Base-by-base conservation (phyloP, 2,329 filamentous ascomycete species). In the Alternaria triticina region DNA sequence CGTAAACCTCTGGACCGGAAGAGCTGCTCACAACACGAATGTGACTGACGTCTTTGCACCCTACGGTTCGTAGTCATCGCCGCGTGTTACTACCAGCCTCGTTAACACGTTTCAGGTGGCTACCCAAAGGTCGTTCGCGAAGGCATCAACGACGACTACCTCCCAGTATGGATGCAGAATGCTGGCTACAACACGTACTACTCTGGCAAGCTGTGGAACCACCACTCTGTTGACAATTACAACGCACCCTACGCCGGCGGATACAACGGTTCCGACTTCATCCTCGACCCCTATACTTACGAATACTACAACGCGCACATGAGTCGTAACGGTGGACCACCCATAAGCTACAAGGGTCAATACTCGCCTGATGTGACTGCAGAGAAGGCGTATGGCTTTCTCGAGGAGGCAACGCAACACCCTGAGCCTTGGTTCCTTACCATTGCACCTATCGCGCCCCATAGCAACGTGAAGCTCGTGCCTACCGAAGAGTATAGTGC, bases 141-240 rank as follows among this genome's bases (percentile, higher is more conserved):
- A 57, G 89, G 89, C 1, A 83, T 87, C 62, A 90, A 91, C 61
- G 84, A 88, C 1, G 85, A 89, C 49, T 91, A 89, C 64, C 82
- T 92, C 0, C 90, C 90, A 0, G 72, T 91, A 0, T 92, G 90
- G 89, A 78, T 93, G 12, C 88, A 91, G 65, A 76, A 85, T 5
- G 86, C 85, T 0, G 89, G 89, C 0, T 92, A 92, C 73, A 86
- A 86, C 67, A 91, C 90, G 0, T 91, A 90, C 72, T 92, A 91
- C 69, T 86, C 86, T 0, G 90, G 89, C 22, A 92, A 92, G 72
- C 81, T 91, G 2, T 89, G 90, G 78, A 92, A 92, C 67, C 81
- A 83, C 0, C 88, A 91, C 58, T 86, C 81, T 6, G 59, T 86
- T 2, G 70, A 83, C 1, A 91, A 90, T 67, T 91, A 90, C 74